A percentile compares a stretch with the other conserved stretches of the same genome.
phyloP scores from a whole-genome alignment of 768 basidiomycete species.

The Calocybe gangraenosa region DNA sequence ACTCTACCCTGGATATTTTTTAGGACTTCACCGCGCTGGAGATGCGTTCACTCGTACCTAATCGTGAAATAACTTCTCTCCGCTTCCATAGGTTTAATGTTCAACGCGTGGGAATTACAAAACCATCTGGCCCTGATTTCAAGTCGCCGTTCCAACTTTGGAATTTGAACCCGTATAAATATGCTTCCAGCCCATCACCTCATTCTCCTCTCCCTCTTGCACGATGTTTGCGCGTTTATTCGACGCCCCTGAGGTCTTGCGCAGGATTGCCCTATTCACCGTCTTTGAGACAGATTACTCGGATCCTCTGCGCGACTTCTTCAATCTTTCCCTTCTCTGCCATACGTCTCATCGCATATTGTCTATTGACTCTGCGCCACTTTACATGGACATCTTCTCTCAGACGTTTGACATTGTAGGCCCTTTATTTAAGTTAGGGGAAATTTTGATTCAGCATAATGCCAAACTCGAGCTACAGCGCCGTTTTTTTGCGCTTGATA shows the following conservation, averaged over 20 bases:
- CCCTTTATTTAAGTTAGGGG: slow-evolving; percentile 33
- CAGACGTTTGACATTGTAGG: slow-evolving; percentile 47
- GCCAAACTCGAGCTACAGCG: slow-evolving; percentile 41
- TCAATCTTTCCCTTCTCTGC: slow-evolving; percentile 28
- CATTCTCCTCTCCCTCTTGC: slow-evolving; percentile 7
- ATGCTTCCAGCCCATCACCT: slow-evolving; percentile 12
- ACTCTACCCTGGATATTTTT: slow-evolving; percentile 3
- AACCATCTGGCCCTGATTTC: slow-evolving; percentile 10
- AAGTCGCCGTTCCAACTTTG: slow-evolving; percentile 18
- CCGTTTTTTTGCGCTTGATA: slow-evolving; percentile 40
- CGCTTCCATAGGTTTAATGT: slow-evolving; percentile 2
- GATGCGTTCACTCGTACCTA: not conserved
- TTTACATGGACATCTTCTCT: slow-evolving; percentile 36
- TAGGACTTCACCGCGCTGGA: not conserved
- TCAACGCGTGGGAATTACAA: slow-evolving; percentile 17
- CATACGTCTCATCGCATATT: slow-evolving; percentile 26
- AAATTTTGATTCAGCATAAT: slow-evolving; percentile 22
- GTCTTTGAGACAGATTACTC: slow-evolving; percentile 21
- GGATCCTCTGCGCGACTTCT: slow-evolving; percentile 30
- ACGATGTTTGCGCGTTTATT: slow-evolving; percentile 29
- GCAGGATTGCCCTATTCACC: slow-evolving; percentile 29
- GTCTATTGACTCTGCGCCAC: slow-evolving; percentile 21
- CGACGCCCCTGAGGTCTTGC: slow-evolving; percentile 29
- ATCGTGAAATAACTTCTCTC: slow-evolving; percentile 7
- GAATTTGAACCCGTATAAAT: slow-evolving; percentile 12